Evolutionary conservation across 139 green algal genomes (phyloP).

Genomic region (Auxenochlorella pyrenoidosa): DNA sequence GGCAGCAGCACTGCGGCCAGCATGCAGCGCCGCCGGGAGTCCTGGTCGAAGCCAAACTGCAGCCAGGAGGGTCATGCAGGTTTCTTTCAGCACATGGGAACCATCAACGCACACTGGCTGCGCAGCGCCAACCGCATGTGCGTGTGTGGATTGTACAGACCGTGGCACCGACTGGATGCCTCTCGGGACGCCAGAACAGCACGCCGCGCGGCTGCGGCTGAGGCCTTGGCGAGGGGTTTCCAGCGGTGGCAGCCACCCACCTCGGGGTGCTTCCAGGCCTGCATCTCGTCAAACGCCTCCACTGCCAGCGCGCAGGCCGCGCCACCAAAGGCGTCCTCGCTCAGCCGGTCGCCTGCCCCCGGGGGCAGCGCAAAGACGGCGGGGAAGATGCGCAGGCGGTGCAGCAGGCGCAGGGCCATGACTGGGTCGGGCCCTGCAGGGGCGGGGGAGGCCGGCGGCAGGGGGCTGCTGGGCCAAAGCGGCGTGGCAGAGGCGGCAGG

Average conservation of each 20-base stretch:
- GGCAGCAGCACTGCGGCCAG: constrained; percentile 84
- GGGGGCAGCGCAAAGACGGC: constrained; percentile 73
- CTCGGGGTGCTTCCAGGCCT: constrained; percentile 18
- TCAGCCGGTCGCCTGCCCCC: constrained; percentile 17
- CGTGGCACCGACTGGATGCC: no score
- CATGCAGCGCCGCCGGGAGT: constrained; percentile 71
- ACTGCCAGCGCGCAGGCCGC: not conserved
- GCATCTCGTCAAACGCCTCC: constrained; percentile 29
- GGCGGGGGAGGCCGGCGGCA: not conserved
- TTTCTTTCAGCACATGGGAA: no score
- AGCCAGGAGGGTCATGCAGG: no score
- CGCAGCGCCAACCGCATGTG: no score
- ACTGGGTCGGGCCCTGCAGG: constrained; percentile 71
- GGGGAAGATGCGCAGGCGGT: constrained; percentile 75
- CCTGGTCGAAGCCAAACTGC: constrained; percentile 35
- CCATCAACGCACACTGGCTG: no score
- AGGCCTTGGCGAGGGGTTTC: no score
- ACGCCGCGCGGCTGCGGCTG: no score
- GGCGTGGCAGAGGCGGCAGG: not conserved
- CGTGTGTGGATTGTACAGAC: no score
- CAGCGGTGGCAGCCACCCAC: not conserved
- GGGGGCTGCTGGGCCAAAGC: not conserved
- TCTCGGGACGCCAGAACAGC: no score
- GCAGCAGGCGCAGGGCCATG: constrained; percentile 70
- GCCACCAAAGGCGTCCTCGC: not conserved